Base-by-base conservation (phyloP, 202 grass and related monocot genomes). In the Brachypodium distachyon region DNA sequence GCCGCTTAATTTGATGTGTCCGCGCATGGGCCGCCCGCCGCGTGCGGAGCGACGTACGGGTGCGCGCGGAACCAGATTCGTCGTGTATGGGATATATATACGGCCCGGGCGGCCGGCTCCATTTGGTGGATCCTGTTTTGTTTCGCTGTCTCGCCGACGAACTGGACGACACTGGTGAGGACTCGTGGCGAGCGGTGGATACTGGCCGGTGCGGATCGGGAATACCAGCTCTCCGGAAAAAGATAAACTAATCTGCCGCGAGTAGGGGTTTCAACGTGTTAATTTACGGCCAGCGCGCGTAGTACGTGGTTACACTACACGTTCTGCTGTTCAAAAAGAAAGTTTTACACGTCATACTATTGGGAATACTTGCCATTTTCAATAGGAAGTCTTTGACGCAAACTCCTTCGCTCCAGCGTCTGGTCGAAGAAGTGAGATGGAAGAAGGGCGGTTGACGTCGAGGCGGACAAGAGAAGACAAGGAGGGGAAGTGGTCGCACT, bases 21-120 rank as follows among this genome's bases (percentile, higher is more conserved):
- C n/a, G 39, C 6, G 22, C 22, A 27, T 12, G 31, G 21, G 8
- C 28, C 73, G 26, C 10, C 12, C 27, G 2, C 13, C 43, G 69
- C 56, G 69, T 23, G 43, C 42, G 55, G 34, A 8, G 43, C 54
- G 65, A 48, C 8, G 51, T 14, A 27, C 11, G 3, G 57, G 16
- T 12, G 51, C 14, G 27, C 49, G 21, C 11, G 41, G 63, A 70
- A 77, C 78, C 72, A 50, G 84, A 57, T 77, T 72, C 77, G 43
- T 2, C 13, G 7, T 67, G 77, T 43, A 61, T 70, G 14, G 10
- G 70, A n/a, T 53, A n/a, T n/a, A n/a, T n/a, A n/a, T n/a, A 25
- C 55, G 36, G 71, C 72, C 78, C 0, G 61, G 31, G 43, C 61
- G 26, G 1, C 38, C 16, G n/a, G n/a, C n/a, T n/a, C n/a, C n/a